Base-by-base conservation (phyloP, 2,329 filamentous ascomycete species). In the Chalaropsis ovoidea region DNA sequence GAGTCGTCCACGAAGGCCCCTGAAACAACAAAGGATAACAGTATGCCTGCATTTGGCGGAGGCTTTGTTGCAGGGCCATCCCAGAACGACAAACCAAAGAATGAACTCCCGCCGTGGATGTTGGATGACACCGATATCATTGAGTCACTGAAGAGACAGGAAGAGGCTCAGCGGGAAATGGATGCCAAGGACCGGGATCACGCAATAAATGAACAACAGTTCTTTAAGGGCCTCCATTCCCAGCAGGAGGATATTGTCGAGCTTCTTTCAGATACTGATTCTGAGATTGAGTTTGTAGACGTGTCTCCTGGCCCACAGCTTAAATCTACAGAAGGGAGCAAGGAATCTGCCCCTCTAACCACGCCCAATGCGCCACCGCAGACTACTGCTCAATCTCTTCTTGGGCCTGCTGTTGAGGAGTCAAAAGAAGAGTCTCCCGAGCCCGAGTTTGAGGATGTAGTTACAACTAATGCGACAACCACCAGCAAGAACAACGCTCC, bases 91-190 rank as follows among this genome's bases (percentile, higher is more conserved):
- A 74, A 73, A 2, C 77, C 81, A 0, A 79, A 77, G n/a, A 63
- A 67, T 52, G 86, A 86, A 0, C 72, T 93, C 7, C 89, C 89
- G 0, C 89, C 89, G 0, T 94, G 89, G 89, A 81, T 94, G 71
- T 76, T 77, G 1, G 82, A 85, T 68, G 75, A 84, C 5, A 79
- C 80, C 1, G 88, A 91, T 67, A 84, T 92, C 41, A 80, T 87
- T 68, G 81, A 86, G 62, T 80, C 81, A 31, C 75, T 85, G 68
- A 82, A 81, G 70, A 81, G 83, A 66, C 82, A 85, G 75, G 81
- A 76, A 69, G 81, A 76, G 70, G 78, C 74, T 61, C 82, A 86
- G 61, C 75, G 68, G 22, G 80, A 83, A 66, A 83, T 88, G 66
- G 84, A 87, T 65, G 86, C 86, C 22, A 82, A 86, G 66, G 83